Conservation (phyloP, 495 filamentous ascomycete species). For the Podospora conica region DNA sequence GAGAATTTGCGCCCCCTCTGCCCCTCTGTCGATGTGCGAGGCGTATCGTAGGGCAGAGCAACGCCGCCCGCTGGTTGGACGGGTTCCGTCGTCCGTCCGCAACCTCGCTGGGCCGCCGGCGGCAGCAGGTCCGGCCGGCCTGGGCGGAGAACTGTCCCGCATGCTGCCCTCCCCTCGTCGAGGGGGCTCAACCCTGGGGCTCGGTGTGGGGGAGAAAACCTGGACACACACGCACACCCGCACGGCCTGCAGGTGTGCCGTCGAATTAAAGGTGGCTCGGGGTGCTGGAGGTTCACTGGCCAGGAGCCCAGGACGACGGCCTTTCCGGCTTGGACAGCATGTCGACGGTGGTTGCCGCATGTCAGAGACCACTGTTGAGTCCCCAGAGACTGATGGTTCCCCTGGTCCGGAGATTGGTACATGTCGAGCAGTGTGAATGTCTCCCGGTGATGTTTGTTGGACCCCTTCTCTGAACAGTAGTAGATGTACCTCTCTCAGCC, state of each 20-base stretch:
- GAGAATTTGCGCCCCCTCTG: neutral
- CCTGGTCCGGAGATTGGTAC: neutral
- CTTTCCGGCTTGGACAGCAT: too few species aligned
- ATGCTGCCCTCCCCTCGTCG: neutral
- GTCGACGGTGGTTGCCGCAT: too few species aligned
- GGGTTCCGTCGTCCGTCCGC: neutral
- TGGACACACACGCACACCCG: neutral
- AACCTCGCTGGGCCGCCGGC: neutral
- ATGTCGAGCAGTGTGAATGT: neutral
- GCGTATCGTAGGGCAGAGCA: slow-evolving; percentile 14
- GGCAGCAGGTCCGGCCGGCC: neutral
- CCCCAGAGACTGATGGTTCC: too few species aligned
- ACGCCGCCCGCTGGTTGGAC: neutral
- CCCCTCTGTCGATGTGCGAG: neutral
- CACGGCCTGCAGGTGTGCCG: neutral
- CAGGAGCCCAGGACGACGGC: too few species aligned
- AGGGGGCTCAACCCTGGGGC: neutral
- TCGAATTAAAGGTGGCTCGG: neutral
- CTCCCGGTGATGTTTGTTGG: neutral
- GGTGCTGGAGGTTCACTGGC: neutral
- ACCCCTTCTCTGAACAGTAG: neutral
- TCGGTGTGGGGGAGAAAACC: neutral
- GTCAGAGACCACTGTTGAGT: too few species aligned
- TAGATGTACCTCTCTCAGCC: neutral
- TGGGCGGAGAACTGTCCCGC: neutral